phyloP scores from a whole-genome alignment of 108 stramenopile species.

The Cyclotella sp. region DNA sequence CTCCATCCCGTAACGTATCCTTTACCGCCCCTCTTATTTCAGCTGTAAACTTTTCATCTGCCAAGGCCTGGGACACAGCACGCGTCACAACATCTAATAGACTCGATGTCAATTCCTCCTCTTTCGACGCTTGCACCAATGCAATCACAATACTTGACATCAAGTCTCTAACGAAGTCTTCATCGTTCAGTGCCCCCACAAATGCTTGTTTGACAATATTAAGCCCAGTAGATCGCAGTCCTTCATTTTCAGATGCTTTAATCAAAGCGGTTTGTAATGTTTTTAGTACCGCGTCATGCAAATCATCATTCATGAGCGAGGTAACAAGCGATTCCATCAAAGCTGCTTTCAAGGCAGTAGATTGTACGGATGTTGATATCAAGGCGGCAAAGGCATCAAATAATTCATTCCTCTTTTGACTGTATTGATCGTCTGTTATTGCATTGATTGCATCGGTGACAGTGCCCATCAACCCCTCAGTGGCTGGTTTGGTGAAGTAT shows the following conservation, averaged over 20 bases:
- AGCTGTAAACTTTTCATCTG: slow-evolving; percentile 23
- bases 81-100: slow-evolving; percentile 28
- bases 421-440: slow-evolving; percentile 20
- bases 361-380: slow-evolving; percentile 25
- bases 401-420: slow-evolving; percentile 22
- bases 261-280: slow-evolving; percentile 30
- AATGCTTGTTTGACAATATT: slow-evolving; percentile 20
- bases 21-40: slow-evolving; percentile 33
- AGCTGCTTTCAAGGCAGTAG: slow-evolving; percentile 19
- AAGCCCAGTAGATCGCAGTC: slow-evolving; percentile 2
- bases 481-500: slow-evolving; percentile 27
- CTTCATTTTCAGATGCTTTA: slow-evolving; percentile 34
- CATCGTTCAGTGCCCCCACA: slow-evolving; percentile 30
- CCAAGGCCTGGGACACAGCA: slow-evolving; percentile 33
- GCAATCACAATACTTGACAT: slow-evolving; percentile 37
- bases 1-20: slow-evolving; percentile 29
- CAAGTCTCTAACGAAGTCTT: slow-evolving; percentile 29
- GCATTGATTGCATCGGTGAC: slow-evolving; percentile 23
- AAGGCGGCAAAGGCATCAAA: slow-evolving; percentile 24
- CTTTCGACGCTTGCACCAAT: slow-evolving; percentile 31
- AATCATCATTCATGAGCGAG: slow-evolving; percentile 24
- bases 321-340: slow-evolving; percentile 27
- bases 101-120: slow-evolving; percentile 25
- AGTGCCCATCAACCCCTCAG: slow-evolving; percentile 14
- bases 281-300: slow-evolving; percentile 25